Percentiles rank a stretch among this genome's conserved stretches.
Evolutionary conservation across 2,329 filamentous ascomycete species (phyloP).

Genomic region (Verruconis gallopava): DNA sequence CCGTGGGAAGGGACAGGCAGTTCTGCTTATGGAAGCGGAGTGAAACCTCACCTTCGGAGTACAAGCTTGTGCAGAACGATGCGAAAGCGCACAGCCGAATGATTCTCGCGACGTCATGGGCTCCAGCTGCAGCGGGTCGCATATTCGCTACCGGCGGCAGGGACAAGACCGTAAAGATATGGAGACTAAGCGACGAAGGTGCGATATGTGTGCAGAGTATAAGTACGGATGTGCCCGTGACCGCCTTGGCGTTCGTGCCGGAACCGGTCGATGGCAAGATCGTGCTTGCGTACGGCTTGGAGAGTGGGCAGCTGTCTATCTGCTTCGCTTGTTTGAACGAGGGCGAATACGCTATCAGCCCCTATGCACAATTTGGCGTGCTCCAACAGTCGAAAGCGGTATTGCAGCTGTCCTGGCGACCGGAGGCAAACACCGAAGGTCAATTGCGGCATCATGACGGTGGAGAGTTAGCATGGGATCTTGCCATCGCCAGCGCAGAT

Average conservation of each 20-base stretch:
- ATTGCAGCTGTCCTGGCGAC: not conserved
- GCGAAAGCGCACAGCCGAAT: slow-evolving; percentile 82
- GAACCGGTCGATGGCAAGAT: slow-evolving; percentile 1
- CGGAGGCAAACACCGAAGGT: not conserved
- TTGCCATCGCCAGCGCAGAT: not conserved
- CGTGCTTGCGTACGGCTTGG: not conserved
- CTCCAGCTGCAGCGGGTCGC: slow-evolving; percentile 34
- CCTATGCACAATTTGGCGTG: not conserved
- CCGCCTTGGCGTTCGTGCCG: slow-evolving; percentile 20
- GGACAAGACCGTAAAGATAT: slow-evolving; percentile 66
- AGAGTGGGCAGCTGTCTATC: not conserved
- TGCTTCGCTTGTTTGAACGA: not conserved
- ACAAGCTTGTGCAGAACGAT: slow-evolving; percentile 50
- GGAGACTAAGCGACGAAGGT: slow-evolving; percentile 26
- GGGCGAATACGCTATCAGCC: not conserved
- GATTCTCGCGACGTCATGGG: slow-evolving; percentile 84
- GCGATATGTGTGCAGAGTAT: slow-evolving; percentile 16
- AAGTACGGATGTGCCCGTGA: slow-evolving; percentile 18
- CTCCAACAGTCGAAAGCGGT: not conserved
- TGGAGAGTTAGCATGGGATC: not conserved
- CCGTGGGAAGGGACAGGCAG: slow-evolving; percentile 80
- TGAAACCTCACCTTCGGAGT: slow-evolving; percentile 30
- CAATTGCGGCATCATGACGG: no score
- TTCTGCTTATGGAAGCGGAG: slow-evolving; percentile 68
- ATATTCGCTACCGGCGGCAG: slow-evolving; percentile 79